These are phyloP conservation scores for Russula dissimulans DNA, from an alignment of 768 basidiomycete genomes.

Conservation along the genomic window DNA sequence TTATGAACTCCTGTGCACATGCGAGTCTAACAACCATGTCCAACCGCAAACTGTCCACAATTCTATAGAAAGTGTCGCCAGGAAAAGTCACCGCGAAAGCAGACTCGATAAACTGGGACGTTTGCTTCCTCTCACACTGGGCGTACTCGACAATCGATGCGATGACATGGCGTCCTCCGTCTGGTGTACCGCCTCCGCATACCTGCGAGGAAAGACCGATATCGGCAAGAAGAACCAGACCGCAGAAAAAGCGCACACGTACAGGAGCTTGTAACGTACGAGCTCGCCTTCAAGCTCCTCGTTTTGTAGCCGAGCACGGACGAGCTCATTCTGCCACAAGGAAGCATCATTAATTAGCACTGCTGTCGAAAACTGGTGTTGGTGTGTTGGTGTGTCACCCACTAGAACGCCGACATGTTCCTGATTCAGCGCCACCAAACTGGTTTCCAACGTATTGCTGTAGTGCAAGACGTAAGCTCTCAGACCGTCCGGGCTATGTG, in stretches of 20 bases:
- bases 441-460: conserved; percentile 75
- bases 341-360: conserved; percentile 19
- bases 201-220: conserved; percentile 26
- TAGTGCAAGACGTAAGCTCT: not conserved
- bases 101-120: conserved; percentile 18
- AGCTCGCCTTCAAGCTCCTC: conserved; percentile 93
- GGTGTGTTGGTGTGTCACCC: not conserved
- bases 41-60: not conserved
- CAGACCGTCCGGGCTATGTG: not conserved
- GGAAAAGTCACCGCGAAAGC: conserved; percentile 7
- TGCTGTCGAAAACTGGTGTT: not conserved
- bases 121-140: conserved; percentile 25
- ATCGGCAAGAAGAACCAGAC: not conserved
- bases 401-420: conserved; percentile 79
- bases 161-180: conserved; percentile 43
- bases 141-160: conserved; percentile 29
- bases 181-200: conserved; percentile 46
- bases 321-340: conserved; percentile 70
- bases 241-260: conserved; percentile 26
- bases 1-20: not conserved
- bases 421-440: conserved; percentile 65
- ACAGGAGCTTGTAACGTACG: conserved; percentile 90
- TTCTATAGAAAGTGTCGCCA: not conserved
- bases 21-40: not conserved
- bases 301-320: conserved; percentile 76